Conservation (phyloP, 2,329 filamentous ascomycete genomes). For the Pseudocercospora vitis region DNA sequence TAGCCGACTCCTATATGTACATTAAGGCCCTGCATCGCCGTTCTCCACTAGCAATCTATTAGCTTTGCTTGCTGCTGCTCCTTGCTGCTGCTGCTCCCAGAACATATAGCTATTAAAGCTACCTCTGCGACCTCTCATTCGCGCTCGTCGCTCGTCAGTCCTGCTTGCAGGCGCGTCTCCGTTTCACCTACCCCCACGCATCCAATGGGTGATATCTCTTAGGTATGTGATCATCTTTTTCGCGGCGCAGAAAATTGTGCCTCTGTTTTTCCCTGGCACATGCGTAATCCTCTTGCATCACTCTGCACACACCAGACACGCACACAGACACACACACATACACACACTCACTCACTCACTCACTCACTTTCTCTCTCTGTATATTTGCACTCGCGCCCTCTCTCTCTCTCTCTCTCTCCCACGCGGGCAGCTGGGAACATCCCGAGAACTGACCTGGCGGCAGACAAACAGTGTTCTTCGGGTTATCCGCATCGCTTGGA, state of each 20-base stretch:
- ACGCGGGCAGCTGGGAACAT: too few species aligned
- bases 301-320: too few species aligned
- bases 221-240: constrained; percentile 18
- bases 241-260: constrained; percentile 3
- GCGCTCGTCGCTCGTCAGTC: constrained; percentile 3
- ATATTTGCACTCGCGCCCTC: too few species aligned
- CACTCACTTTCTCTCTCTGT: too few species aligned
- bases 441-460: background rate
- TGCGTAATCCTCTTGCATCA: background rate
- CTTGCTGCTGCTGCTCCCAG: constrained; percentile 14
- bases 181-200: constrained; percentile 13
- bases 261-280: background rate
- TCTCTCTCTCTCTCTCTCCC: too few species aligned
- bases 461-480: background rate
- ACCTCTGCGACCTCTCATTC: constrained; percentile 2
- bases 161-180: constrained; percentile 10
- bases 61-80: constrained; percentile 14
- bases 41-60: constrained; percentile 22
- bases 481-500: background rate
- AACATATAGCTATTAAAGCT: constrained; percentile 21
- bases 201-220: constrained; percentile 10
- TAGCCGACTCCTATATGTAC: constrained; percentile 17
- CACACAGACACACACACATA: too few species aligned
- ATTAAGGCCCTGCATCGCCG: constrained; percentile 16
- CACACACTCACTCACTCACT: too few species aligned